A percentile compares a stretch with the other conserved stretches of the same genome.
phyloP scores from a whole-genome alignment of 208 protist species.

The Trypanosoma cruzi region DNA sequence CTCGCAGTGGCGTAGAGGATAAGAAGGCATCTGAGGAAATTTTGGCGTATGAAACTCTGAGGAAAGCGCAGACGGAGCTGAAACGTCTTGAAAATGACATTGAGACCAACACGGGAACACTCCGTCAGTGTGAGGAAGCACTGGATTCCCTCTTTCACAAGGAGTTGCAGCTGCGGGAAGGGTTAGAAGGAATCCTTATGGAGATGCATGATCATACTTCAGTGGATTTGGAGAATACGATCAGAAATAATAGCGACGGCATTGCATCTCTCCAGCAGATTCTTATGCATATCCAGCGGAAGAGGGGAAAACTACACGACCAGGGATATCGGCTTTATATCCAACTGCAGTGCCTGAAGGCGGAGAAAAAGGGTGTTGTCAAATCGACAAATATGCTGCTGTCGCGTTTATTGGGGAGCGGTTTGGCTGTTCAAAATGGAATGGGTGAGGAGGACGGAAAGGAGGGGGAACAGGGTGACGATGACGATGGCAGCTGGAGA shows the following conservation, averaged over 20 bases:
- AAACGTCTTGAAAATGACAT: conserved; percentile 5
- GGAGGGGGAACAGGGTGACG: neutral
- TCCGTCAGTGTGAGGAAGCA: conserved; percentile 16
- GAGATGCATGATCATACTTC: conserved; percentile 9
- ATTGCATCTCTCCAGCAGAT: conserved; percentile 5
- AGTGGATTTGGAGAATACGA: neutral
- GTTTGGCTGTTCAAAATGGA: neutral
- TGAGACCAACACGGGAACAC: neutral
- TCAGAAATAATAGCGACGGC: neutral
- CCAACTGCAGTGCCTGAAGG: conserved; percentile 16
- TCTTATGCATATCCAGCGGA: conserved; percentile 10
- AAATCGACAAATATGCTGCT: conserved; percentile 10
- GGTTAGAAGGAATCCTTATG: conserved; percentile 19
- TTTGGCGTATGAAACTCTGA: neutral
- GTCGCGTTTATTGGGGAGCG: neutral
- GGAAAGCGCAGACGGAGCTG: conserved; percentile 7
- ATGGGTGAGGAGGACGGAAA: neutral
- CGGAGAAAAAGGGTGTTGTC: conserved; percentile 7
- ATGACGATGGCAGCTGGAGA: neutral
- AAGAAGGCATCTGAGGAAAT: neutral
- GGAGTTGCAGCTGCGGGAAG: conserved; percentile 18
- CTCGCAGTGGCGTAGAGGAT: neutral
- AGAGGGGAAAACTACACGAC: conserved; percentile 19
- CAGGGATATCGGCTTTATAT: conserved; percentile 8
- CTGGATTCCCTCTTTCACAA: conserved; percentile 9